phyloP scores from a whole-genome alignment of 768 basidiomycete species.

The Leucosporidium creatinivorum region DNA sequence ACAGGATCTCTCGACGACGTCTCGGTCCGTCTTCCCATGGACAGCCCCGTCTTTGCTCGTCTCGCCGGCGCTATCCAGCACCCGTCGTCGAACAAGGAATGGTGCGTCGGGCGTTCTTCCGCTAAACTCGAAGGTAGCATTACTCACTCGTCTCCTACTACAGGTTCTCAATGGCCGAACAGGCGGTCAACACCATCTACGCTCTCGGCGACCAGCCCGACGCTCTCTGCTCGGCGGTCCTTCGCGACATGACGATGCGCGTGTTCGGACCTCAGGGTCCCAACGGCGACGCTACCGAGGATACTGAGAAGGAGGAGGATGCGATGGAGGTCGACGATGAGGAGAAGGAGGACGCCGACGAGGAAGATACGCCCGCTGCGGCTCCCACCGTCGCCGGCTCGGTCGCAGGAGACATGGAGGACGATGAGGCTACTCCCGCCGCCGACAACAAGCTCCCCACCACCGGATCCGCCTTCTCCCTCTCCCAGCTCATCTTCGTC shows the following conservation, averaged over 20 bases:
- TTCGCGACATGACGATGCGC: conserved; percentile 68
- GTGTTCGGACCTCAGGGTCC: conserved; percentile 51
- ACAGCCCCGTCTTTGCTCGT: conserved; percentile 72
- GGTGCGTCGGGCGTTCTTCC: conserved; percentile 45
- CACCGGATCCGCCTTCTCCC: conserved; percentile 70
- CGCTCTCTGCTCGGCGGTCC: conserved; percentile 64
- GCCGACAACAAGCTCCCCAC: conserved; percentile 26
- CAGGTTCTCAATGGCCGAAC: conserved; percentile 85
- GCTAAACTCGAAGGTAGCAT: not conserved
- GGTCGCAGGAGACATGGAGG: conserved; percentile 34
- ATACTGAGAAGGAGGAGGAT: not conserved
- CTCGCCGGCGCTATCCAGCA: conserved; percentile 72
- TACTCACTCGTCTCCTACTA: not conserved
- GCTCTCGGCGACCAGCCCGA: conserved; percentile 91
- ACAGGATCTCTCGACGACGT: conserved; percentile 81
- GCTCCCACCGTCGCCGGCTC: not conserved
- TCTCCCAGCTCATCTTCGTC: conserved; percentile 88
- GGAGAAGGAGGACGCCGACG: conserved; percentile 16
- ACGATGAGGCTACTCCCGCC: conserved; percentile 46
- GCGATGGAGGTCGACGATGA: conserved; percentile 6
- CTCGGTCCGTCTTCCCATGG: conserved; percentile 76
- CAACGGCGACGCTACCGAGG: not conserved
- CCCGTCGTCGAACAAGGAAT: conserved; percentile 76
- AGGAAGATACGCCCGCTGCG: conserved; percentile 6
- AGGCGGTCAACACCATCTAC: conserved; percentile 93